phyloP scores from a whole-genome alignment of 1,284 basidiomycete genomes.

The Melampsora americana region DNA sequence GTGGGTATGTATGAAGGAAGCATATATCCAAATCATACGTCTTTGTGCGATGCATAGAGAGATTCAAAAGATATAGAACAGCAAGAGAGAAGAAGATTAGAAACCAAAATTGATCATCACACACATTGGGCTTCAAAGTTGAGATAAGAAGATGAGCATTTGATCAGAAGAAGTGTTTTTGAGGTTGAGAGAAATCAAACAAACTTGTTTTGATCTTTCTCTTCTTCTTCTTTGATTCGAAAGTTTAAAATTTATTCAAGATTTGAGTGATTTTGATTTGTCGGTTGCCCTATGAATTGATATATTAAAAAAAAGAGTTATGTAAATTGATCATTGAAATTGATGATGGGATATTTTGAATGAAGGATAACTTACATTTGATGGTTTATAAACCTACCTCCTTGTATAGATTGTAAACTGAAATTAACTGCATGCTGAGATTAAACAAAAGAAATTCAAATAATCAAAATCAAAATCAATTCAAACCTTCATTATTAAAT shows the following conservation, averaged over 20 bases:
- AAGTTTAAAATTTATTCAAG: background rate
- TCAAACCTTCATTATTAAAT: background rate
- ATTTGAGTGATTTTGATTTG: background rate
- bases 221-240: background rate
- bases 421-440: conserved; percentile 42
- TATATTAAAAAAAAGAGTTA: background rate
- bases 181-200: background rate
- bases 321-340: too few species aligned
- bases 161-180: background rate
- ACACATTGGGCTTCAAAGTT: too few species aligned
- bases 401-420: conserved; percentile 40
- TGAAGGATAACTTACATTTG: conserved; percentile 31
- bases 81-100: too few species aligned
- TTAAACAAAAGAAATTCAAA: background rate
- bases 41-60: too few species aligned
- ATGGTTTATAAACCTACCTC: conserved; percentile 28
- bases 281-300: background rate
- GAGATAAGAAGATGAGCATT: background rate
- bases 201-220: background rate
- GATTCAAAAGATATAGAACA: too few species aligned
- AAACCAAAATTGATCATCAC: too few species aligned
- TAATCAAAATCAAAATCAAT: background rate
- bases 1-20: too few species aligned
- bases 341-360: too few species aligned
- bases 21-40: too few species aligned